Evolutionary conservation across 169 alveolate genomes (phyloP), one percentile per base, ranked within the genome.

Genomic region (Miamiensis avidus): DNA sequence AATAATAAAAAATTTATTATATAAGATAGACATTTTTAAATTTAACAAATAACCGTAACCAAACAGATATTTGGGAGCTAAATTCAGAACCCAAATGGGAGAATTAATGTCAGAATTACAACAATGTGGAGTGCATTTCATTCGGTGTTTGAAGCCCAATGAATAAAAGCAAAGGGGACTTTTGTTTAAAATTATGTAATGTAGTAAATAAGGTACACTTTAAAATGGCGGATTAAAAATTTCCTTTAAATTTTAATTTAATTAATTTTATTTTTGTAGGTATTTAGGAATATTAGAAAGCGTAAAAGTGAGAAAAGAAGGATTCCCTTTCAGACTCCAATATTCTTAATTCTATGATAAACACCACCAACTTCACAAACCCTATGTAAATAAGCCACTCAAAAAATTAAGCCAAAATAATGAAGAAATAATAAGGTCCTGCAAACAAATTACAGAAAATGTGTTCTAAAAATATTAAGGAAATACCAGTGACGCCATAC

Each of bases 111-210:
- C 82, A 30, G 97, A 95, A 32, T 88, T 96, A 15, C 90, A 91
- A 74, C 90, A 89, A 29, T 95, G 96, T 82, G 94, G 92, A 29
- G 89, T 94, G 26, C 97, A 93, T 83, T 95, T 93, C 87, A 89
- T 96, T 31, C 85, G 97, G 82, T 96, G 97, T 65, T 92, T 96
- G 29, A 96, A 96, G 76, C 98, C 97, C 27, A 95, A 95, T 90
- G 97, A 94, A 82, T 89, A 81, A 28, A 94, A 95, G 81, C 82
- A 29, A 85, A 93, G 28, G 87, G 91, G 76, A 81, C 81, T 65
- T 95, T 96, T 77, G 93, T 90, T 25, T 86, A 89, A 84, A 86
- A 91, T 75, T 91, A 92, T 91, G 91, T 95, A 32, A 86, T 96
- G 30, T 85, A 86, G 31, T 91, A 96, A 89, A 88, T 96, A 31